Conservation (phyloP, 2,329 filamentous ascomycete genomes). For the Paracoccidioides brasiliensis region DNA sequence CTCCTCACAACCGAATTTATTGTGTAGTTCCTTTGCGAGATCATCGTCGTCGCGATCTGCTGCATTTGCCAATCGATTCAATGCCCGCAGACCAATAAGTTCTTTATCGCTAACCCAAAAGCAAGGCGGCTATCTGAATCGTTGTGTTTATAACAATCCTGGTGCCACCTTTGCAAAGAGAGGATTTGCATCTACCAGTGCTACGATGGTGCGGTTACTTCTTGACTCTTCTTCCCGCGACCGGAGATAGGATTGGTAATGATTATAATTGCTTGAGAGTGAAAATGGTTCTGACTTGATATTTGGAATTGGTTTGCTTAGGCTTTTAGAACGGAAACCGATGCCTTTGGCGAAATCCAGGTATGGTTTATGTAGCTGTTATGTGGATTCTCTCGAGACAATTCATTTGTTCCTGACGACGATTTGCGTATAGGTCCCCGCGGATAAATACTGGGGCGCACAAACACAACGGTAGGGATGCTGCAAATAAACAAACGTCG, state of each 20-base stretch:
- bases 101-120: background rate
- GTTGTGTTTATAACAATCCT: background rate
- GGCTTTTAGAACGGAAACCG: constrained; percentile 64
- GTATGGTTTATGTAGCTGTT: constrained; percentile 18
- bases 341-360: constrained; percentile 95
- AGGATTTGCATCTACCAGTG: constrained; percentile 8
- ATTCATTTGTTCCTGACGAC: background rate
- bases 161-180: background rate
- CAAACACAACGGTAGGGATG: constrained; percentile 74
- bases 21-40: background rate
- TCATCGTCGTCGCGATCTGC: background rate
- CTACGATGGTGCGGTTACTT: constrained; percentile 8
- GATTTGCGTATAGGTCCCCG: constrained; percentile 45
- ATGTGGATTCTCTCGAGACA: background rate
- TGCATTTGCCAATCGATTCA: background rate
- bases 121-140: background rate
- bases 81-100: background rate
- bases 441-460: constrained; percentile 96
- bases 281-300: background rate
- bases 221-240: background rate
- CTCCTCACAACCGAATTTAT: background rate
- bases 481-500: background rate
- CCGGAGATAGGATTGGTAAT: background rate
- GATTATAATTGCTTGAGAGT: no score
- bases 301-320: constrained; percentile 9